Conservation (phyloP, 169 alveolate genomes). For the Plasmodium malariae region DNA sequence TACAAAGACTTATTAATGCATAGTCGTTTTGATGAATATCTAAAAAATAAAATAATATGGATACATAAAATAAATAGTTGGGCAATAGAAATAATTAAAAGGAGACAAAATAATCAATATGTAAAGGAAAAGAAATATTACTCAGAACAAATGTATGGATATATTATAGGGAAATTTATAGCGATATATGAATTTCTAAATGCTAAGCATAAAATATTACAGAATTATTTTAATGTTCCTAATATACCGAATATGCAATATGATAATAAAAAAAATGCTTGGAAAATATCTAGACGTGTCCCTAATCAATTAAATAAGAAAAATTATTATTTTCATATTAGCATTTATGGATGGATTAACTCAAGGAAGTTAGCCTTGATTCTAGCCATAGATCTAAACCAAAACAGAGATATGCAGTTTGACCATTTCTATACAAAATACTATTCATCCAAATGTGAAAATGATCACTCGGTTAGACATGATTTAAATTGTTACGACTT, state of each 20-base stretch:
- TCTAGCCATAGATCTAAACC: constrained; percentile 14
- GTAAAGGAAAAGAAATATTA: constrained; percentile 3
- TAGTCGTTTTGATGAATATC: background rate
- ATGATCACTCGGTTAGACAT: no score
- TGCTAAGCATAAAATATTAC: constrained; percentile 5
- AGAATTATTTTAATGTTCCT: constrained; percentile 10
- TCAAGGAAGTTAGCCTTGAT: constrained; percentile 76
- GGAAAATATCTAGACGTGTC: constrained; percentile 81
- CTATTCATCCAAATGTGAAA: background rate
- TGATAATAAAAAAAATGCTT: constrained; percentile 32
- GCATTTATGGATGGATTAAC: constrained; percentile 79
- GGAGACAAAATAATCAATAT: background rate
- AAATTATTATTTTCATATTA: constrained; percentile 78
- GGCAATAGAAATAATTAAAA: constrained; percentile 11
- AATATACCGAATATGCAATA: constrained; percentile 8
- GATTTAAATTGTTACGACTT: no score
- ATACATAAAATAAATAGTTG: constrained; percentile 7
- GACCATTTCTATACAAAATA: background rate
- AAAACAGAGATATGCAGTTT: background rate
- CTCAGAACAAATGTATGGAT: constrained; percentile 27
- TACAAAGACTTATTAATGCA: background rate
- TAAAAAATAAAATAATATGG: constrained; percentile 19
- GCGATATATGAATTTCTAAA: constrained; percentile 20
- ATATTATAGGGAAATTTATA: constrained; percentile 7
- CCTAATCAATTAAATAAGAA: constrained; percentile 79